Base-by-base conservation (phyloP, 2,329 filamentous ascomycete species). In the Cladosporium sp. region DNA sequence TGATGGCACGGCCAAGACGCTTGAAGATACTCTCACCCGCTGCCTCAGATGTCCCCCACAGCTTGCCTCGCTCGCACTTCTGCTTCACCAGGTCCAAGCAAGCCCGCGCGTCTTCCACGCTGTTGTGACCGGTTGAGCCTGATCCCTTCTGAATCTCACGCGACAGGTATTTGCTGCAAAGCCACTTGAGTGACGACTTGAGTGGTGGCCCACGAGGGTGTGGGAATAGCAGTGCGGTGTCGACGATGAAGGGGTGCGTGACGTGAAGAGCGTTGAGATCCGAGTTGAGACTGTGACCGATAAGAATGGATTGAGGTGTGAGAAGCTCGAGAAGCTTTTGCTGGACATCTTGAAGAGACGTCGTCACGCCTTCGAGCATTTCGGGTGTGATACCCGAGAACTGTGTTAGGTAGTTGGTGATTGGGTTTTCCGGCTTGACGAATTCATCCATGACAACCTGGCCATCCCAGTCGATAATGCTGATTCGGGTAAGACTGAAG, bases 81-180 rank as follows among this genome's bases (percentile, higher is more conserved):
- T 93, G 88, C 74, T 94, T 96, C 50, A 97, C 86, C 1, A 99
- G 86, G 68, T 97, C 92, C 14, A 99, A 85, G 64, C 92, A 95
- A 2, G 94, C 92, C 64, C 83, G 87, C 14, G 94, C 92, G 72
- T 99, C 94, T 74, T 99, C 94, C 63, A 96, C 83, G 60, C 90
- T 94, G 79, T 97, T 88, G 72, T 99, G 94, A 15, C 94, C 94
- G 15, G 81, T 80, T 15, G 79, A 79, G 52, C 88, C 88, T 63
- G 80, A 76, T 43, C 86, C 86, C 67, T 89, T 91, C 71, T 99
- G 94, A 55, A 99, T 96, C 72, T 95, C 89, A 59, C 90, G 88
- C 54, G 83, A 83, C 17, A 97, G 82, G 67, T 93, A 96, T 70
- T 93, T 94, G 65, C 93, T 87, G 0, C 89, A 83, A 2, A 99